A percentile compares a stretch with the other conserved stretches of the same genome.
These are phyloP conservation scores for Euphorbia neoarborescens DNA, from an alignment of 441 rosid species.

Conservation along the genomic window DNA sequence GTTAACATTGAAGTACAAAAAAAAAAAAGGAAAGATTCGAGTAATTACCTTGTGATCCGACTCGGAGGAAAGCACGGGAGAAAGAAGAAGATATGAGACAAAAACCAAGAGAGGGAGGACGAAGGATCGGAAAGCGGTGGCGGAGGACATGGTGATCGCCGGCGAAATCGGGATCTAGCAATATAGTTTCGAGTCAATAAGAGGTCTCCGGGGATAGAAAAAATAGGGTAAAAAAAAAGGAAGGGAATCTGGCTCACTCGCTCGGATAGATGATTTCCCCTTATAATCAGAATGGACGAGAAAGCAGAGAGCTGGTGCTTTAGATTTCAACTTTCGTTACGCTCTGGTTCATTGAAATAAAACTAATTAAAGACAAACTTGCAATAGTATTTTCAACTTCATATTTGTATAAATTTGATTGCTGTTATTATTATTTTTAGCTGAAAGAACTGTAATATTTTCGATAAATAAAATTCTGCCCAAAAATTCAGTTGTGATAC, in stretches of 20 bases:
- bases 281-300: background rate
- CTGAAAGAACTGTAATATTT: too few species aligned
- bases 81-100: constrained; percentile 27
- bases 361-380: background rate
- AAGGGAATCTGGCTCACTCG: background rate
- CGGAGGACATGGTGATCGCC: constrained; percentile 48
- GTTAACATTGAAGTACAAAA: background rate
- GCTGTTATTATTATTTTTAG: too few species aligned
- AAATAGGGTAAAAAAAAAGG: background rate
- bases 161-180: constrained; percentile 27
- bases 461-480: too few species aligned
- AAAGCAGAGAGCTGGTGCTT: background rate
- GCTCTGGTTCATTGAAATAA: background rate
- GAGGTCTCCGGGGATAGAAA: background rate
- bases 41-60: constrained; percentile 81
- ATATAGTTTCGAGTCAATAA: constrained; percentile 24
- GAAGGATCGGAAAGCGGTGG: constrained; percentile 28
- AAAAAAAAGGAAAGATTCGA: background rate
- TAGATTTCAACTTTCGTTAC: background rate
- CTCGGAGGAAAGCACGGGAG: constrained; percentile 59
- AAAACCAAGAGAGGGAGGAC: constrained; percentile 22
- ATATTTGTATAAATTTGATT: too few species aligned
- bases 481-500: too few species aligned
- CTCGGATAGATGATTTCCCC: background rate
- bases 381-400: too few species aligned